Evolutionary conservation across 139 green algal species (phyloP), one percentile per base, ranked within the genome.

Genomic region (Gonium pectorale): DNA sequence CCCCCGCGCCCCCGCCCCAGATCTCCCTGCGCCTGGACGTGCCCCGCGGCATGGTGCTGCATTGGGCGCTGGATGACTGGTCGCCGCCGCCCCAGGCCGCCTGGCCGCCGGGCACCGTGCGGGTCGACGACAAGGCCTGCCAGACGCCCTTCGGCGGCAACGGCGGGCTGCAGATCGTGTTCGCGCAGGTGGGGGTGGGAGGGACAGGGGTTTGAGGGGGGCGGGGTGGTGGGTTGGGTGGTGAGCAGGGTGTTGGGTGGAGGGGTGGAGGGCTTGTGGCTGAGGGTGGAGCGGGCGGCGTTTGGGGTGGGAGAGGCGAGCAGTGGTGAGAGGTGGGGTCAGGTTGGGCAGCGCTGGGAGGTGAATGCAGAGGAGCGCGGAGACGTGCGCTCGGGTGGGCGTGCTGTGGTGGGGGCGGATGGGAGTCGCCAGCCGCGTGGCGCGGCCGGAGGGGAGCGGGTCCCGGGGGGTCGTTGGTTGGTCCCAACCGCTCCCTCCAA

Each of bases 51-150:
- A n/a, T 84, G n/a, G 37, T 93, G 71, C 86, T 98, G 86, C 95
- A 98, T 86, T 98, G 95, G 95, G 93, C 81, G 0, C 63, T 94
- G 13, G 91, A 98, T 68, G 93, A 96, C 73, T 98, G 95, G 95
- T n/a, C 74, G 5, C 83, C 90, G 49, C 88, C 93, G 4, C 44
- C 89, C 2, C 62, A 90, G 52, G 69, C 56, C n/a, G 8, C 72
- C 26, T 87, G 83, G 64, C 83, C 83, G 22, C 13, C 59, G 5
- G 75, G 75, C 75, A 82, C 75, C 21, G 37, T 29, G 6, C 40
- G 46, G 54, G 73, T 56, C 37, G 86, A 89, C 54, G 89, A 95
- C 68, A 92, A 92, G 79, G 93, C 93, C 21, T 89, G 94, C 52
- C 91, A 95, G 72, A 96, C 93, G 4, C 71, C 81, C 11, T 91